These are phyloP conservation scores for Alisma plantagoaquatica DNA, from an alignment of 106 monocot species.

Conservation along the genomic window DNA sequence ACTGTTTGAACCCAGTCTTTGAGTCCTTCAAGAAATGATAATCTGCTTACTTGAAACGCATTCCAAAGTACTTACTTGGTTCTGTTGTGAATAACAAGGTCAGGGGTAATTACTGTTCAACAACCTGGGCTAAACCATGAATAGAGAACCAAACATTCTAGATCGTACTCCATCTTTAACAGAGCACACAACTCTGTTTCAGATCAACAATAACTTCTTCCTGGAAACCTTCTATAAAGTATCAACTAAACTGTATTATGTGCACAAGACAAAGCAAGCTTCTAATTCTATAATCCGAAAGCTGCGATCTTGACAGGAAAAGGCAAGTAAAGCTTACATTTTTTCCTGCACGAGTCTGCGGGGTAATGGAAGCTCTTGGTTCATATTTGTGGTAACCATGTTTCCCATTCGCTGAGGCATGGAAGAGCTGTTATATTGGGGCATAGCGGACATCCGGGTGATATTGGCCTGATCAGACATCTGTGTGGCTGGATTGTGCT, in stretches of 20 bases:
- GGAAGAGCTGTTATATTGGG: slow-evolving; percentile 18
- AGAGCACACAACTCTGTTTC: neutral
- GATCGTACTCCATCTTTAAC: neutral
- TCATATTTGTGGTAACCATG: slow-evolving; percentile 7
- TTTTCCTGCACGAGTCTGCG: slow-evolving; percentile 11
- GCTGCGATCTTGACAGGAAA: neutral
- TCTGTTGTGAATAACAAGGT: no score
- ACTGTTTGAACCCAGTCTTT: no score
- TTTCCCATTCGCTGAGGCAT: slow-evolving; percentile 16
- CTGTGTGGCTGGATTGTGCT: slow-evolving; percentile 13
- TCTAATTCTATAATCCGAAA: no score
- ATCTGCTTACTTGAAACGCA: no score
- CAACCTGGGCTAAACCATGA: no score
- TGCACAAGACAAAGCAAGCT: no score
- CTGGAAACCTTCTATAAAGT: neutral
- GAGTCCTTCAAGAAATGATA: no score
- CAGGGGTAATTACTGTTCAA: no score
- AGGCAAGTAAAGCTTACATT: slow-evolving; percentile 20
- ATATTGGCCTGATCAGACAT: slow-evolving; percentile 24
- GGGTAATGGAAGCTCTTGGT: slow-evolving; percentile 5
- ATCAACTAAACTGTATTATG: neutral
- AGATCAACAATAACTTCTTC: neutral
- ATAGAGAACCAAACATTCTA: neutral
- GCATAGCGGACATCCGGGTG: slow-evolving; percentile 14
- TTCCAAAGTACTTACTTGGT: no score